phyloP scores from a whole-genome alignment of 164 flowering plant species.

The Vitis rotundifolia region DNA sequence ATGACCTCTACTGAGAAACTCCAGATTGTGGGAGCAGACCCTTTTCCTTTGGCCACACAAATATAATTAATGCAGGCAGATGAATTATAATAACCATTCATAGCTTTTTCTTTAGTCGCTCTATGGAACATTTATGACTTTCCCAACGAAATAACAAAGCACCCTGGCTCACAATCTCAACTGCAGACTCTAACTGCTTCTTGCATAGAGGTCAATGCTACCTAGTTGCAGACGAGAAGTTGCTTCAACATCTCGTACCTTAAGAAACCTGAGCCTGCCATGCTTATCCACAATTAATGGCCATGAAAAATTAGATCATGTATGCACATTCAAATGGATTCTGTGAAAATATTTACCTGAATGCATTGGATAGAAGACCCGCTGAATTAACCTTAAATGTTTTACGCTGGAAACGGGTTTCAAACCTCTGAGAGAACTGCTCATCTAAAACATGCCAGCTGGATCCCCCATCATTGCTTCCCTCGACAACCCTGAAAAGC shows the following conservation, averaged over 20 bases:
- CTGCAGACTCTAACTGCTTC: slow-evolving; percentile 2
- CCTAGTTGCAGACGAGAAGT: slow-evolving; percentile 79
- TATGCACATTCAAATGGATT: background rate
- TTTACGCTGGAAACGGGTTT: slow-evolving; percentile 70
- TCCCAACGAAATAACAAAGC: too few relatives aligned
- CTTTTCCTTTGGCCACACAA: too few relatives aligned
- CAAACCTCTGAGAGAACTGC: slow-evolving; percentile 68
- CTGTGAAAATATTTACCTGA: slow-evolving; percentile 54
- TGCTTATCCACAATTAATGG: background rate
- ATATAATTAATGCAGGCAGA: too few relatives aligned
- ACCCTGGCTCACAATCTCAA: too few relatives aligned
- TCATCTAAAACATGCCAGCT: slow-evolving; percentile 76
- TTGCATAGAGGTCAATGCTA: slow-evolving; percentile 72
- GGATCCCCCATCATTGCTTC: slow-evolving; percentile 80
- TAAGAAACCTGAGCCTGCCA: slow-evolving; percentile 72
- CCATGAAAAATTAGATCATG: background rate
- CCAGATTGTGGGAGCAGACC: too few relatives aligned
- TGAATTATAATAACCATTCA: too few relatives aligned
- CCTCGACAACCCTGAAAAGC: slow-evolving; percentile 75
- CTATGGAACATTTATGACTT: too few relatives aligned
- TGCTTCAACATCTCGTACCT: slow-evolving; percentile 56
- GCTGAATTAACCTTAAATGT: slow-evolving; percentile 42
- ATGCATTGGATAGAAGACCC: slow-evolving; percentile 44
- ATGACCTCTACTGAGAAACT: too few relatives aligned
- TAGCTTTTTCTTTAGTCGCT: too few relatives aligned